A percentile compares a stretch with the other conserved stretches of the same genome.
These are phyloP conservation scores for Vigna angularis DNA, from an alignment of 306 rosid genomes.

Conservation along the genomic window DNA sequence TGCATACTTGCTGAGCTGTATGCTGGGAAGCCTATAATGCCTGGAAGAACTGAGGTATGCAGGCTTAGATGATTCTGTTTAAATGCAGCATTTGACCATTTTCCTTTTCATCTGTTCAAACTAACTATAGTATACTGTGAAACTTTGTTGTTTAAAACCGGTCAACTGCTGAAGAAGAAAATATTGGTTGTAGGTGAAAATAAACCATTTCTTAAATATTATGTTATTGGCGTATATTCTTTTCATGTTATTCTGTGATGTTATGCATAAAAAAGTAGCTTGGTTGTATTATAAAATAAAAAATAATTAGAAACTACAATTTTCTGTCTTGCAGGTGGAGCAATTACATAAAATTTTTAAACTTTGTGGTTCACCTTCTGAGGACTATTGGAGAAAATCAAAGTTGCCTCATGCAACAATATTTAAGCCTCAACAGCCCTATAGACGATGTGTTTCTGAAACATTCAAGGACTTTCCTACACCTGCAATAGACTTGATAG, in stretches of 20 bases:
- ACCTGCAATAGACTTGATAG: conserved; percentile 80
- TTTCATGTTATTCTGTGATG: conserved; percentile 17
- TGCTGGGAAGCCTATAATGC: conserved; percentile 96
- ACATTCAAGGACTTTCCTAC: conserved; percentile 89
- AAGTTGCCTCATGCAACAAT: conserved; percentile 96
- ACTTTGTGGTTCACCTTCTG: conserved; percentile 94
- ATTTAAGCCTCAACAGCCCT: conserved; percentile 95
- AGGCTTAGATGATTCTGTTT: conserved; percentile 17
- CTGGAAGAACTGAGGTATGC: conserved; percentile 93
- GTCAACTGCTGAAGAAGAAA: background rate
- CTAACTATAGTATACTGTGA: background rate
- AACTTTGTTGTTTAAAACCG: background rate
- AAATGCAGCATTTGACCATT: conserved; percentile 29
- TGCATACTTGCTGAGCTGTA: conserved; percentile 94
- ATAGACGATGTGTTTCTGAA: conserved; percentile 80
- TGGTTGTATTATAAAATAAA: conserved; percentile 16
- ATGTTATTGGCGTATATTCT: background rate
- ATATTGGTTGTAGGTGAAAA: conserved; percentile 13
- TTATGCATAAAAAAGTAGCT: conserved; percentile 12
- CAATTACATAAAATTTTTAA: conserved; percentile 92
- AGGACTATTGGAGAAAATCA: conserved; percentile 94
- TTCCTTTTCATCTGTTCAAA: conserved; percentile 27
- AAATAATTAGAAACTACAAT: conserved; percentile 36
- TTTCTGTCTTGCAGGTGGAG: conserved; percentile 73
- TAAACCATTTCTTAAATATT: background rate